phyloP scores from a whole-genome alignment of 208 protist species.

The Leishmania aethiopica region DNA sequence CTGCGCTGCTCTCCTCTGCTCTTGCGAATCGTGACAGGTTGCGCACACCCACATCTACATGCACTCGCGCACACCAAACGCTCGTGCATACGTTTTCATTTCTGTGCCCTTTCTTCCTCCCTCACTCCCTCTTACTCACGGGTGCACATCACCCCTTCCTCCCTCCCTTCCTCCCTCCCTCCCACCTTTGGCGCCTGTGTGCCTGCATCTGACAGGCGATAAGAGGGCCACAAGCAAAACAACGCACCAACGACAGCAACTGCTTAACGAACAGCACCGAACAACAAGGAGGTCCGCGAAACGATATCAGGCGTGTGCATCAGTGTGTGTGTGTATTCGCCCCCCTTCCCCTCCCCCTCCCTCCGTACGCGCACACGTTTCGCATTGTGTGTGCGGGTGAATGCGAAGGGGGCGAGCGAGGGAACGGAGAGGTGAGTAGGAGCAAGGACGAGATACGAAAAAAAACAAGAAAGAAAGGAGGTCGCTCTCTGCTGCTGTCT shows the following conservation, averaged over 20 bases:
- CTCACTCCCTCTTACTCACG: background rate
- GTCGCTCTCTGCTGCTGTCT: background rate
- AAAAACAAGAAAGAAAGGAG: too few species aligned
- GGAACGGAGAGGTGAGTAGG: too few species aligned
- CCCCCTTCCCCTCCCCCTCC: background rate
- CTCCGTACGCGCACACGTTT: background rate
- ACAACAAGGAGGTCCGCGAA: background rate
- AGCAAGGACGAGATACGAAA: too few species aligned
- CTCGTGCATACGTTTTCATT: background rate
- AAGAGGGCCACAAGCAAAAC: background rate
- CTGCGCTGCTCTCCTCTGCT: too few species aligned
- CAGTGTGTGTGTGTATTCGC: background rate
- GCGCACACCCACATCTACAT: background rate
- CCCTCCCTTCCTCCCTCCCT: background rate
- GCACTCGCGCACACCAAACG: background rate
- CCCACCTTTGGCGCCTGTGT: background rate
- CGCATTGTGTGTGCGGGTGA: too few species aligned
- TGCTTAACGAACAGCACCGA: background rate
- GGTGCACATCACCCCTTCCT: background rate
- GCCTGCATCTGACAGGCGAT: conserved; percentile 1
- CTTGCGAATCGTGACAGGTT: background rate
- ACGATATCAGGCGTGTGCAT: background rate
- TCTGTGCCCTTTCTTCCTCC: background rate
- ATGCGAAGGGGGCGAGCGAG: too few species aligned
- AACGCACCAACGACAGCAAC: background rate